Evolutionary conservation across 768 basidiomycete genomes (phyloP).

Genomic region (Chalciporus sphaerocephalus): DNA sequence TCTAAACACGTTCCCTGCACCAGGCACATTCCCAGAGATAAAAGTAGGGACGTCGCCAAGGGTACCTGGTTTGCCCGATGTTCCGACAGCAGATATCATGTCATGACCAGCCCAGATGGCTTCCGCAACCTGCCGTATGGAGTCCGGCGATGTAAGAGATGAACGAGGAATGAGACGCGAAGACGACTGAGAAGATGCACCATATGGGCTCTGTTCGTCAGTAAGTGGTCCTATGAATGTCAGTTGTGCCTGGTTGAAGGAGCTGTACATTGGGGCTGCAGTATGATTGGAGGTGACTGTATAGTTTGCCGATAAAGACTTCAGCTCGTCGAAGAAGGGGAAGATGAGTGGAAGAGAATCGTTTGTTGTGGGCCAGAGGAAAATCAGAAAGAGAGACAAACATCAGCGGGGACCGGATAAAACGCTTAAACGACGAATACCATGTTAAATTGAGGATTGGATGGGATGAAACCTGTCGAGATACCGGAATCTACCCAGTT

Average conservation of each 20-base stretch:
- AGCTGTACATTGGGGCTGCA: slow-evolving; percentile 9
- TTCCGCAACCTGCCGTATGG: slow-evolving; percentile 9
- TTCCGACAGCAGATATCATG: slow-evolving; percentile 1
- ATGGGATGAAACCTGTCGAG: background rate
- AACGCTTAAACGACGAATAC: background rate
- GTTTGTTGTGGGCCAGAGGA: slow-evolving; percentile 8
- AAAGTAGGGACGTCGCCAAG: background rate
- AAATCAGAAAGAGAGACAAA: background rate
- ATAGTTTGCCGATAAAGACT: slow-evolving; percentile 8
- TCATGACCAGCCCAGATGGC: slow-evolving; percentile 16
- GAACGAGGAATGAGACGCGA: slow-evolving; percentile 18
- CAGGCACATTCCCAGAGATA: slow-evolving; percentile 15
- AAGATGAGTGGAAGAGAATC: slow-evolving; percentile 8
- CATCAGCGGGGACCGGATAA: slow-evolving; percentile 2
- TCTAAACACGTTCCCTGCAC: slow-evolving; percentile 1
- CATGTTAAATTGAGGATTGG: background rate
- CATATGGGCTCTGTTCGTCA: slow-evolving; percentile 9
- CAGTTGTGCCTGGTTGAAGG: slow-evolving; percentile 7
- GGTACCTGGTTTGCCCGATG: background rate
- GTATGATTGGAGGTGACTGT: slow-evolving; percentile 12
- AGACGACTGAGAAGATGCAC: slow-evolving; percentile 5
- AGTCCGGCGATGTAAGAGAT: slow-evolving; percentile 2
- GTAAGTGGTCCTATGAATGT: slow-evolving; percentile 4
- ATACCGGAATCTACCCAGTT: slow-evolving; percentile 10
- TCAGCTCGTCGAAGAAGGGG: slow-evolving; percentile 15